phyloP scores from a whole-genome alignment of 2,329 filamentous ascomycete genomes.

The Scopulariopsis brevicaulis region DNA sequence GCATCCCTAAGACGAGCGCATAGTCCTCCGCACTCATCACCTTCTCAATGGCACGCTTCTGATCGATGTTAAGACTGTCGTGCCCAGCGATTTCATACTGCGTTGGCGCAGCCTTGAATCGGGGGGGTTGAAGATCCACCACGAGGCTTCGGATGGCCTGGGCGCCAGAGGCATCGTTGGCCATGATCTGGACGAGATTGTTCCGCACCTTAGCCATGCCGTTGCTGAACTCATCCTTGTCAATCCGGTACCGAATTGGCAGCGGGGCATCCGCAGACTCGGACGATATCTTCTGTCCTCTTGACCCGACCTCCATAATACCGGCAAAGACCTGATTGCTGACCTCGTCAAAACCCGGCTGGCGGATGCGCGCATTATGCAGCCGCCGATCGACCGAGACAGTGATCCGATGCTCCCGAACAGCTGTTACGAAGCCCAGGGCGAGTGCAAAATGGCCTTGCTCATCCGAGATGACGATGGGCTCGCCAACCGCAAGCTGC shows the following conservation, averaged over 20 bases:
- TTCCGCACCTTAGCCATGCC: slow-evolving; percentile 93
- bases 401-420: slow-evolving; percentile 64
- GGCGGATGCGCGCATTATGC: slow-evolving; percentile 71
- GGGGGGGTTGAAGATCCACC: slow-evolving; percentile 62
- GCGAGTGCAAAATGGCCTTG: slow-evolving; percentile 89
- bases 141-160: slow-evolving; percentile 67
- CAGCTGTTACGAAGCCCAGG: slow-evolving; percentile 77
- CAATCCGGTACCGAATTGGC: slow-evolving; percentile 65
- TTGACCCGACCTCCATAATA: slow-evolving; percentile 68
- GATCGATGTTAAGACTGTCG: slow-evolving; percentile 72
- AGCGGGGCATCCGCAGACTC: slow-evolving; percentile 13
- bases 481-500: slow-evolving; percentile 76
- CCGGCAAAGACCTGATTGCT: slow-evolving; percentile 80
- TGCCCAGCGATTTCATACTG: slow-evolving; percentile 39
- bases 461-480: slow-evolving; percentile 93
- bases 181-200: slow-evolving; percentile 89
- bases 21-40: slow-evolving; percentile 95
- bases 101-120: slow-evolving; percentile 57
- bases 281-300: slow-evolving; percentile 1
- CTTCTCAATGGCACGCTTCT: slow-evolving; percentile 77
- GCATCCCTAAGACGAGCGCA: slow-evolving; percentile 95
- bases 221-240: slow-evolving; percentile 98
- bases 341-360: slow-evolving; percentile 62
- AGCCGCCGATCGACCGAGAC: slow-evolving; percentile 85
- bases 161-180: slow-evolving; percentile 60